Evolutionary conservation across 2,329 filamentous ascomycete genomes (phyloP).

Genomic region (Fusarium setosum): DNA sequence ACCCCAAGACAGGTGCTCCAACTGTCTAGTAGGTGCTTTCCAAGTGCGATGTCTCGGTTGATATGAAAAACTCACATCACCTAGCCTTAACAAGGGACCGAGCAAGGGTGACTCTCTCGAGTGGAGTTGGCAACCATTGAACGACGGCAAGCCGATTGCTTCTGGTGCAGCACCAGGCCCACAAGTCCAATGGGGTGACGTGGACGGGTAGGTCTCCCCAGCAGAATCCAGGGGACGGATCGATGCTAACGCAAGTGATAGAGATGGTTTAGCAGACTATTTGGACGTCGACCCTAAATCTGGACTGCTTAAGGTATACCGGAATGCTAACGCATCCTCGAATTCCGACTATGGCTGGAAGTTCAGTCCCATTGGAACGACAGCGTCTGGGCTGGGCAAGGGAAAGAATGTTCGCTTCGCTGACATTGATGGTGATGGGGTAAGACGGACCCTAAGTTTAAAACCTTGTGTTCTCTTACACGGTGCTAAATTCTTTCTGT

Average conservation of each 20-base stretch:
- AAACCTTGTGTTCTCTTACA: not conserved
- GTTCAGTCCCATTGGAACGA: not conserved
- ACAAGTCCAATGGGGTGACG: conserved; percentile 7
- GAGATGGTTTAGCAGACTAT: conserved; percentile 3
- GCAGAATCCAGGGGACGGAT: no score
- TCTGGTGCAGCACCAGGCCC: not conserved
- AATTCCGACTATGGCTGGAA: not conserved
- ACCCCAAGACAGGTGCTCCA: conserved; percentile 1
- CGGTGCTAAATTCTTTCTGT: no score
- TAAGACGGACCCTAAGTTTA: not conserved
- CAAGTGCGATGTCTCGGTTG: no score
- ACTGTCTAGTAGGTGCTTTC: conserved; percentile 16
- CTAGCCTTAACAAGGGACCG: conserved; percentile 7
- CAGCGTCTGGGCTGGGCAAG: not conserved
- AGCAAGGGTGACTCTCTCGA: conserved; percentile 8
- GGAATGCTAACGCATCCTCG: not conserved
- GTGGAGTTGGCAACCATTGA: conserved; percentile 12
- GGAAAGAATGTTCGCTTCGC: conserved; percentile 5
- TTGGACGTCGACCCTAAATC: not conserved
- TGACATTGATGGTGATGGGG: conserved; percentile 10
- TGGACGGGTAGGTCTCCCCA: conserved; percentile 20
- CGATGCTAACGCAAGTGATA: not conserved
- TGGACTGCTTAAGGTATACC: not conserved
- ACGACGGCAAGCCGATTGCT: conserved; percentile 12
- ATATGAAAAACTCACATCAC: no score